Evolutionary conservation across 192 early-diverging fungal species (phyloP), one percentile per base, ranked within the genome.

Genomic region (Linnemannia exigua): DNA sequence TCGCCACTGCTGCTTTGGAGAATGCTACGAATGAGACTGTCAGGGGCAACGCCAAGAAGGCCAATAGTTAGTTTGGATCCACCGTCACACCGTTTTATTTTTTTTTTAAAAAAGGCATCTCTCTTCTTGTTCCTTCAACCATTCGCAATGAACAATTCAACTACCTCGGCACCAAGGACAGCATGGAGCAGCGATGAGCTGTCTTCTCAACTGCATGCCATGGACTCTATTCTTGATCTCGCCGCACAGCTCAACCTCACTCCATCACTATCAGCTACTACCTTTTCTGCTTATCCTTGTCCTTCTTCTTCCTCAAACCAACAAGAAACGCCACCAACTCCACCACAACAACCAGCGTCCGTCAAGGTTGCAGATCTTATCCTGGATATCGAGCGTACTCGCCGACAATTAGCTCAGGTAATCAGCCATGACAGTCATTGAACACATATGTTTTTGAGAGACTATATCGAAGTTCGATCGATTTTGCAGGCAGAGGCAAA

Each of bases 181-280:
- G 28, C 58, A 63, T 63, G 58, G 58, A 63, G 58, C 15, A 47
- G 41, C 28, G 17, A 76, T 76, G 75, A 67, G 31, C 36, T 77
- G 67, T 44, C 77, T 12, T 52, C 50, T 1, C 77, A 79, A 25
- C 17, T 79, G 35, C 51, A 70, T 25, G 38, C 77, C 31, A 72
- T 79, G 37, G 77, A 72, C 28, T 77, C 76, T 3, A 38, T 77
- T 47, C 76, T 77, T 28, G 76, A 36, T 48, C 38, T 77, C 33
- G 76, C 76, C 15, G 68, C 76, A 15, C 61, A 77, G 37, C 69
- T 58, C 17, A 54, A 77, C 38, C 76, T 70, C 17, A 20, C 67
- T n/a, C 17, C 58, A 52, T 52, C 48, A 25, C 54, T 25, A 14
- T 31, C 54, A 28, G 28, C 28, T 31, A 14, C 28, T 44, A 3